Evolutionary conservation across 2,329 filamentous ascomycete genomes (phyloP).

Genomic region (Kalaharituber pfeilii): DNA sequence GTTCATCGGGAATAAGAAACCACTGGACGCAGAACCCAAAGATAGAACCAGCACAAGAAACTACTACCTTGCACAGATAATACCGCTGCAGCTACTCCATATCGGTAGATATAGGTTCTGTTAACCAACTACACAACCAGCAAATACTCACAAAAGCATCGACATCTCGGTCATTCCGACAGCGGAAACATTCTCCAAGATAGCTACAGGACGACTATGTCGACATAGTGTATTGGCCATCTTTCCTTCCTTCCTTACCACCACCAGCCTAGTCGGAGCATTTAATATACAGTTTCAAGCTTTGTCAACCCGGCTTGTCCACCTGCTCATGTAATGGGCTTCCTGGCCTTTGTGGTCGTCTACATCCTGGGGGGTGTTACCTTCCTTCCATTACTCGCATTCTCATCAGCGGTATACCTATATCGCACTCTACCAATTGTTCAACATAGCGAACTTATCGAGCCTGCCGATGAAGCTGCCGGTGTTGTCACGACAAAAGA

Average conservation of each 20-base stretch:
- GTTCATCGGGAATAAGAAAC: too few species aligned
- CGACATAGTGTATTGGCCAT: background rate
- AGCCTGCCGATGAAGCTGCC: conserved; percentile 36
- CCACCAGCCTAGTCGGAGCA: too few species aligned
- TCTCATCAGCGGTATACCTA: conserved; percentile 44
- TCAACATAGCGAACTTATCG: conserved; percentile 30
- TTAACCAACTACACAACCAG: too few species aligned
- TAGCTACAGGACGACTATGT: background rate
- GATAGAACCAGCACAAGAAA: too few species aligned
- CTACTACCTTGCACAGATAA: too few species aligned
- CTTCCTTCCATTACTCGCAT: conserved; percentile 57
- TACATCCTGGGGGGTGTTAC: conserved; percentile 80
- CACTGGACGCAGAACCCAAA: too few species aligned
- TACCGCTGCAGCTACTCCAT: too few species aligned
- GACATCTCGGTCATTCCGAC: too few species aligned
- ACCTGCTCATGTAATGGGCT: background rate
- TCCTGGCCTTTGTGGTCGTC: conserved; percentile 42
- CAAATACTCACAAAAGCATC: too few species aligned
- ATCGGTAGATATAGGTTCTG: too few species aligned
- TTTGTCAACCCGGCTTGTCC: background rate
- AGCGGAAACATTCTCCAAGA: too few species aligned
- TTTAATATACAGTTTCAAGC: background rate
- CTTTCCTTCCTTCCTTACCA: background rate
- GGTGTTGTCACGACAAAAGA: conserved; percentile 50
- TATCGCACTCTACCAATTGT: conserved; percentile 46